Percentiles rank a stretch among this genome's conserved stretches.
Conservation (phyloP, 805 yeast species). For the Phaffomyces antillensis region DNA sequence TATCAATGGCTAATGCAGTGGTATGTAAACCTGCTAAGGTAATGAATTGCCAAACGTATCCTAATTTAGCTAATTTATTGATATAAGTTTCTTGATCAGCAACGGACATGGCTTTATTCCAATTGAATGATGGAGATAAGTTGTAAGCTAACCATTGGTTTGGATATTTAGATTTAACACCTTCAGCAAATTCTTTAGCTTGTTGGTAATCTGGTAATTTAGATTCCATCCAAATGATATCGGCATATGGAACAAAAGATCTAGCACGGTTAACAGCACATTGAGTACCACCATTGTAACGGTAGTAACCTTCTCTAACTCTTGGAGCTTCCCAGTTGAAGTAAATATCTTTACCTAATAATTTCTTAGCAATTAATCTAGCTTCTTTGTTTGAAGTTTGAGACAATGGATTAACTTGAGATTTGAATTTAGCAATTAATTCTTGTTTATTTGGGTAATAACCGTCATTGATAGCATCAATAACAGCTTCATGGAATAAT, state of each 20-base stretch:
- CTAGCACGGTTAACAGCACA: constrained; percentile 97
- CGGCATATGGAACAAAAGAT: constrained; percentile 92
- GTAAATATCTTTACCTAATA: constrained; percentile 75
- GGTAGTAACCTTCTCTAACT: constrained; percentile 94
- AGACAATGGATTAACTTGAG: constrained; percentile 67
- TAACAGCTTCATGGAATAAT: constrained; percentile 86
- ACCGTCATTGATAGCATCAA: constrained; percentile 67
- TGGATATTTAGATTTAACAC: constrained; percentile 76
- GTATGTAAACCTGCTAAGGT: constrained; percentile 96
- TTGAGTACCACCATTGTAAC: constrained; percentile 93
- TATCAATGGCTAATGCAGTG: constrained; percentile 85
- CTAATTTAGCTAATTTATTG: constrained; percentile 75
- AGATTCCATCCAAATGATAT: constrained; percentile 97
- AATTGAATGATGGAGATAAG: constrained; percentile 95
- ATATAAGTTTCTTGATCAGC: constrained; percentile 89
- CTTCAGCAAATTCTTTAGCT: constrained; percentile 91
- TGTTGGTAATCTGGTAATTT: constrained; percentile 89
- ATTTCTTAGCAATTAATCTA: constrained; percentile 60
- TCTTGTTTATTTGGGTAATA: constrained; percentile 51
- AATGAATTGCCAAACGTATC: constrained; percentile 96
- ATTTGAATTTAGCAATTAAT: constrained; percentile 57
- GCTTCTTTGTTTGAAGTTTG: constrained; percentile 77
- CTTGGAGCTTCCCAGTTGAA: constrained; percentile 95
- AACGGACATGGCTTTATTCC: constrained; percentile 89
- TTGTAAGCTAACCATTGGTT: constrained; percentile 95